A percentile compares a stretch with the other conserved stretches of the same genome.
phyloP scores from a whole-genome alignment of 768 basidiomycete species.

The Kwoniella heveanensis region DNA sequence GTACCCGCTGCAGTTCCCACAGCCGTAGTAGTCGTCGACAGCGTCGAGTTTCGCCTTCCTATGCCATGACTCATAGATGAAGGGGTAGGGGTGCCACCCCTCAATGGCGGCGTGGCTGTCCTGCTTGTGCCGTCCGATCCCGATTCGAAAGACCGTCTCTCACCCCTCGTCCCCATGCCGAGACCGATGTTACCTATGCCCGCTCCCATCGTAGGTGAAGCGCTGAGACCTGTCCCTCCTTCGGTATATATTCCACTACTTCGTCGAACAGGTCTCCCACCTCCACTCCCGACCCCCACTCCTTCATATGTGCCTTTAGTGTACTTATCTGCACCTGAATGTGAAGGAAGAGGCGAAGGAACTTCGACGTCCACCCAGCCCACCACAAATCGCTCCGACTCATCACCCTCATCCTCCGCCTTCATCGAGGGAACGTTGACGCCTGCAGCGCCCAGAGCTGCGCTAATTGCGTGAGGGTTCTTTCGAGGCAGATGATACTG shows the following conservation, averaged over 20 bases:
- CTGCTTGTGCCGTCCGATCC: slow-evolving; percentile 23
- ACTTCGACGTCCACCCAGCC: slow-evolving; percentile 50
- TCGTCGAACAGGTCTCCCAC: neutral
- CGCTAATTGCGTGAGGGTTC: slow-evolving; percentile 48
- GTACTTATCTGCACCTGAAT: neutral
- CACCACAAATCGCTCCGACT: slow-evolving; percentile 51
- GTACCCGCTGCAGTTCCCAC: neutral
- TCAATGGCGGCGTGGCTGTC: slow-evolving; percentile 17
- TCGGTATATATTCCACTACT: neutral
- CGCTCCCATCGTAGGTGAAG: neutral
- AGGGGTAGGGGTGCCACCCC: slow-evolving; percentile 3
- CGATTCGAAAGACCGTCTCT: slow-evolving; percentile 42
- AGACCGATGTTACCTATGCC: neutral
- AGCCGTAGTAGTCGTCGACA: neutral
- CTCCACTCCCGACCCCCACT: neutral
- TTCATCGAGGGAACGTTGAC: slow-evolving; percentile 32
- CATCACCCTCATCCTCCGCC: slow-evolving; percentile 32
- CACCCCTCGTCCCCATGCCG: slow-evolving; percentile 32
- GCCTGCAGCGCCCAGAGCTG: slow-evolving; percentile 34
- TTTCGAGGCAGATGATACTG: slow-evolving; percentile 53
- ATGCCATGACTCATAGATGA: neutral
- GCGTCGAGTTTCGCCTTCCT: neutral
- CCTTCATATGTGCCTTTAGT: neutral
- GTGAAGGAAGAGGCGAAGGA: neutral
- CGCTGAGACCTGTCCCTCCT: slow-evolving; percentile 1